Base-by-base conservation (phyloP, 176 grass and related monocot species). In the Canna indica region DNA sequence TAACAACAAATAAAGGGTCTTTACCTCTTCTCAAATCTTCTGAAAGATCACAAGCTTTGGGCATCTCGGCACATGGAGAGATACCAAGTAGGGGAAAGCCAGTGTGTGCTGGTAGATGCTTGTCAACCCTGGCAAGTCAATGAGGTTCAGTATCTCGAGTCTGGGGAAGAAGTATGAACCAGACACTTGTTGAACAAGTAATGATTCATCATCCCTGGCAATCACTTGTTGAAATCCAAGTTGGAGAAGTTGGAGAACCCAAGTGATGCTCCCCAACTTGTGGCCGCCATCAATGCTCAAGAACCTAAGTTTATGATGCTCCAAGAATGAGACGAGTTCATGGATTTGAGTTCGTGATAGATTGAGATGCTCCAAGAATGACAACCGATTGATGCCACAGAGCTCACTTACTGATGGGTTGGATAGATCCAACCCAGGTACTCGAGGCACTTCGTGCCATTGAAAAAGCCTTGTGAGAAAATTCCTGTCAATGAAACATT, bases 371-470 rank as follows among this genome's bases (percentile, higher is more conserved):
- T 69, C 36, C 22, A 69, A 39, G 22, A 14, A 17, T 5, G 16
- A 28, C 38, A 69, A 24, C 8, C 10, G 24, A 1, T 28, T 36
- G 18, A 69, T 28, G 17, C 39, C 66, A 18, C 14, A 20, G 50
- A 70, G 3, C 13, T 50, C 42, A 42, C 31, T 4, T 3, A 50
- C 12, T 7, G n/a, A 11, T 0, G 68, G 47, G 24, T 30, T 18
- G 6, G 39, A 32, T 15, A 70, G 39, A 70, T 70, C n/a, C n/a
- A n/a, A n/a, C n/a, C 68, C 22, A 70, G 26, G 68, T 70, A 70
- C 4, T 29, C 29, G 9, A 70, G 42, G 30, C 41, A 3, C 15
- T 7, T 6, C 42, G 48, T 70, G 26, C 9, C 18, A 47, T 28
- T 0, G 4, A 70, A 27, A 17, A 48, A 27, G 2, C 26, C 27